Base-by-base conservation (phyloP, 768 basidiomycete genomes). In the Suillus ampliporus region DNA sequence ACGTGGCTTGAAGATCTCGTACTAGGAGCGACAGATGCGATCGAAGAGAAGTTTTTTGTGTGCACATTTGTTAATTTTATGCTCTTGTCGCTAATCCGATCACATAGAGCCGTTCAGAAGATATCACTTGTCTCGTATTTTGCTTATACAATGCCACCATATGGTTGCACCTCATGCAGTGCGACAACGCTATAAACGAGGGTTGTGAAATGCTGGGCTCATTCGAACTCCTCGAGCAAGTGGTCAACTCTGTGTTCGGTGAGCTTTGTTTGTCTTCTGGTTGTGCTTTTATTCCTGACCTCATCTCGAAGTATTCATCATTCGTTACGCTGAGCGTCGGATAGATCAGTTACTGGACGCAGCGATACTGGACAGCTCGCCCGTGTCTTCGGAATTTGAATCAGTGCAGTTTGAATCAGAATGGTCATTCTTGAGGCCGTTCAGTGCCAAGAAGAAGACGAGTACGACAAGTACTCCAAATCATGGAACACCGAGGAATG, bases 231-330 rank as follows among this genome's bases (percentile, higher is more conserved):
- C 86, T 98, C 60, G 92, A 95, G 76, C 95, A 97, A 76, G 87
- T 97, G 26, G 85, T 97, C 61, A 95, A 97, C 74, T 95, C 96
- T 40, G 91, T 97, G 50, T 97, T 95, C 72, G 95, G 95, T 96
- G 71, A 65, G 79, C 66, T 5, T 21, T 60, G 53, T 21, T 23
- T 34, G 21, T 58, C 58, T 26, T 65, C 40, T 50, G 26, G 26
- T 44, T 7, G 26, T 59, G 35, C 40, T 21, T 69, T 48, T 64
- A 61, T 35, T 61, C 38, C 38, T 60, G 31, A 44, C 37, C 23
- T 62, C 61, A 34, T 47, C 35, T 44, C 61, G 5, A 68, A 97
- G 97, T 98, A 26, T 97, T 98, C 75, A 88, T 99, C 67, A 97
- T 98, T 65, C 91, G 97, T 58, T 89, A 91, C 67, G 90, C 92